phyloP scores from a whole-genome alignment of 176 grass and related monocot genomes.

The Themeda triandra region DNA sequence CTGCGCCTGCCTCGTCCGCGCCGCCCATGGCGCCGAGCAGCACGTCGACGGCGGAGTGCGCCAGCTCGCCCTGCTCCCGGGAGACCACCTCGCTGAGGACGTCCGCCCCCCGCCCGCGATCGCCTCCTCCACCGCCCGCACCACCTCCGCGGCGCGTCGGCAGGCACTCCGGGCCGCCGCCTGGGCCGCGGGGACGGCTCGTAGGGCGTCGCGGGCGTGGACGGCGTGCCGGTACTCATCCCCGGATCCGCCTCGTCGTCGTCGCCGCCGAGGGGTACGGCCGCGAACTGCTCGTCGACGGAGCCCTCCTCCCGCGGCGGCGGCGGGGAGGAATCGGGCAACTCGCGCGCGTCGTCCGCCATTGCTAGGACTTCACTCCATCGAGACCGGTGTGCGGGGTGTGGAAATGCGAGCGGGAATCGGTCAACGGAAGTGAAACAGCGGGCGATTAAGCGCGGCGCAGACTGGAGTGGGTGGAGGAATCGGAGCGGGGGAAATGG shows the following conservation, averaged over 20 bases:
- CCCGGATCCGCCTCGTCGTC: constrained; percentile 20
- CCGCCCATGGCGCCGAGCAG: constrained; percentile 85
- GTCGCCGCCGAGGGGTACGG: constrained; percentile 21
- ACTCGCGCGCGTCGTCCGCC: constrained; percentile 58
- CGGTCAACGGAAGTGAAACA: constrained; percentile 68
- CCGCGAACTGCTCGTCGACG: constrained; percentile 14
- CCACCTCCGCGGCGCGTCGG: constrained; percentile 62
- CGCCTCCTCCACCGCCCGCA: constrained; percentile 69
- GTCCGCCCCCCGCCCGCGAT: constrained; percentile 43
- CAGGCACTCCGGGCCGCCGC: constrained; percentile 29
- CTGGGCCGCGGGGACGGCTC: constrained; percentile 33
- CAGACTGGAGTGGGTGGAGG: not conserved
- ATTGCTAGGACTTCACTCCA: constrained; percentile 52
- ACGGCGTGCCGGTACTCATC: constrained; percentile 2
- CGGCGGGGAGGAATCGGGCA: constrained; percentile 29
- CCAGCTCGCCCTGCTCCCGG: constrained; percentile 43
- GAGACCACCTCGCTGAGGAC: constrained; percentile 50
- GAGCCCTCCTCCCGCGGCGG: constrained; percentile 13
- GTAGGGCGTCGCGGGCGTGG: not conserved
- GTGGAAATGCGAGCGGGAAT: constrained; percentile 36
- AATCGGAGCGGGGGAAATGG: not conserved
- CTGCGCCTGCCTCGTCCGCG: constrained; percentile 41
- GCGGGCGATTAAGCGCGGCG: constrained; percentile 5
- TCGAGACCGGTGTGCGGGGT: constrained; percentile 20
- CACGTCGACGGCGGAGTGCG: constrained; percentile 68